Base-by-base conservation (phyloP, 2,329 filamentous ascomycete genomes). In the Colletotrichum somersetense region DNA sequence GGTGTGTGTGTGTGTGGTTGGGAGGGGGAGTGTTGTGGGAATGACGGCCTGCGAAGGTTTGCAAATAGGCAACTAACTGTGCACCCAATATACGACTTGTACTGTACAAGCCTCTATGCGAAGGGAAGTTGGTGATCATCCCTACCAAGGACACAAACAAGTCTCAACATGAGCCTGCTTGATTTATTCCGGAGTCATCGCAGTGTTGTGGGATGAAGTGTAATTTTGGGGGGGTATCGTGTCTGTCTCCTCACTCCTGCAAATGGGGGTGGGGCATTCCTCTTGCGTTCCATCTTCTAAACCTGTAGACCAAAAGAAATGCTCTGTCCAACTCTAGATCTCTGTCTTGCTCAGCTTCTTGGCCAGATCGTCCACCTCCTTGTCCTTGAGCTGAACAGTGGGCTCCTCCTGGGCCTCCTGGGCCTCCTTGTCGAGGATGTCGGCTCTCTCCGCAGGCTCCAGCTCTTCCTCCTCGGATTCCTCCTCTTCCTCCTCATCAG, bases 361-460 rank as follows among this genome's bases (percentile, higher is more conserved):
- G 20, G 94, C 92, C 78, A 98, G 84, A 57, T 91, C 91, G 77
- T 98, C 95, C 50, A 98, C 93, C 42, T 93, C 92, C 80, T 91
- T 89, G 79, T 95, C 91, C 81, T 93, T 88, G 75, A 89, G 82
- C 80, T 92, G 89, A 20, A 89, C 87, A n/a, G 91, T 89, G 52
- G 93, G 92, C 81, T 95, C 89, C 74, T 92, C 88, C 81, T 94
- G 92, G 0, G 91, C 92, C 78, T 90, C 87, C 76, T 94, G 88
- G 5, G 91, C 92, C 75, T 92, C 90, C 82, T 91, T 89, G 76
- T 92, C 79, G 48, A 91, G 83, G 81, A 91, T 93, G 84, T 94
- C 91, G 53, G 91, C 89, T 72, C 91, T 86, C 79, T 91, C 89
- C 79, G 92, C 86, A 30, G 86, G 82, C 76, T 89, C 85, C 30